phyloP scores from a whole-genome alignment of 164 flowering plant genomes.

The Malania oleifera region DNA sequence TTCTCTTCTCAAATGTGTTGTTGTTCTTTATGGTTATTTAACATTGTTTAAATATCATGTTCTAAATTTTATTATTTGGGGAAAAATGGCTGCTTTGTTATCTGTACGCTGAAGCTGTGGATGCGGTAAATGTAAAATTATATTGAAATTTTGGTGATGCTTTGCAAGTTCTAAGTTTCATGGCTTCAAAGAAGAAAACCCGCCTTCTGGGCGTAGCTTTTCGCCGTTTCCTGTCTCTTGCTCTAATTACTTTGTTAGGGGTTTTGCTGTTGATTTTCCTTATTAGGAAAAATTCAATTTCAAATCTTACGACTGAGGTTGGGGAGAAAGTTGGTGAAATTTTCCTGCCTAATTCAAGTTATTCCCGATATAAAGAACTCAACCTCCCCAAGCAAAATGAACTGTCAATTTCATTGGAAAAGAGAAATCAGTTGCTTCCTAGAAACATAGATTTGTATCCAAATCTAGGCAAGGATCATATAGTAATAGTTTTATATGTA shows the following conservation, averaged over 20 bases:
- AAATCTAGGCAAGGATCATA: slow-evolving; percentile 46
- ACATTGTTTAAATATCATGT: slow-evolving; percentile 1
- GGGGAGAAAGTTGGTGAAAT: slow-evolving; percentile 15
- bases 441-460: slow-evolving; percentile 70
- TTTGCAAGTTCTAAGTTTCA: slow-evolving; percentile 14
- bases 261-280: slow-evolving; percentile 32
- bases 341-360: neutral
- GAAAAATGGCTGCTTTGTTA: slow-evolving; percentile 1
- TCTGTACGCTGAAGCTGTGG: neutral
- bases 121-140: neutral
- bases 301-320: slow-evolving; percentile 8
- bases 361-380: slow-evolving; percentile 2
- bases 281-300: slow-evolving; percentile 29
- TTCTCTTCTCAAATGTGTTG: slow-evolving; percentile 10
- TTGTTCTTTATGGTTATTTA: slow-evolving; percentile 7
- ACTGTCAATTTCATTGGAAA: slow-evolving; percentile 48
- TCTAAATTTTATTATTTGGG: neutral
- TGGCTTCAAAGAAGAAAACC: slow-evolving; percentile 47
- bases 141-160: neutral
- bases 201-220: slow-evolving; percentile 36
- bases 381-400: slow-evolving; percentile 50
- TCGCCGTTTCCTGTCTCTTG: slow-evolving; percentile 40
- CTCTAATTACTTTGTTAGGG: slow-evolving; percentile 37
- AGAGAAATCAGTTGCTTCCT: slow-evolving; percentile 60
- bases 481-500: slow-evolving; percentile 78